Conservation (phyloP, 768 basidiomycete species). For the Coprinopsis marcescibilis region DNA sequence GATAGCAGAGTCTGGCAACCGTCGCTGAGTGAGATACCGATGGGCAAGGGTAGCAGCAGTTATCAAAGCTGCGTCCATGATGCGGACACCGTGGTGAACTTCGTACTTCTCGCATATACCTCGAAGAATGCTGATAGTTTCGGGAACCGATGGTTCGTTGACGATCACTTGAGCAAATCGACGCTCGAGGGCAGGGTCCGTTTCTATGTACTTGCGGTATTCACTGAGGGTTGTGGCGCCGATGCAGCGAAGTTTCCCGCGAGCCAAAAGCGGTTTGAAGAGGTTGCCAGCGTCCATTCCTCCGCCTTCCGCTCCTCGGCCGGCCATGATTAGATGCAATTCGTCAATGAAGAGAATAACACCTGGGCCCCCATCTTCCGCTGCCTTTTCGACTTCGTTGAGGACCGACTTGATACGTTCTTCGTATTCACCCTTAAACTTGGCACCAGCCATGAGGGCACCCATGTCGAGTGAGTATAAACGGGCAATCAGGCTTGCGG, state of each 20-base stretch:
- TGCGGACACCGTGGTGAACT: conserved; percentile 86
- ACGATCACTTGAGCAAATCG: conserved; percentile 91
- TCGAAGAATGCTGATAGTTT: conserved; percentile 89
- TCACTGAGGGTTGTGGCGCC: conserved; percentile 92
- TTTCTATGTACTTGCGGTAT: conserved; percentile 91
- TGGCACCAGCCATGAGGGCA: conserved; percentile 88
- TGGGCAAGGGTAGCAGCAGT: conserved; percentile 87
- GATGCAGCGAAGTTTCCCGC: conserved; percentile 71
- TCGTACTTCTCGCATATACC: conserved; percentile 94
- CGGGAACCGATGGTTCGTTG: conserved; percentile 84
- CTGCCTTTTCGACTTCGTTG: conserved; percentile 87
- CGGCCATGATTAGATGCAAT: conserved; percentile 90
- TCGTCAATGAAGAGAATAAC: conserved; percentile 96
- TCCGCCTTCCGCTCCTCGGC: conserved; percentile 72
- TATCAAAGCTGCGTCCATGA: conserved; percentile 84
- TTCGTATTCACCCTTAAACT: conserved; percentile 94
- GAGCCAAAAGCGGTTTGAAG: conserved; percentile 87
- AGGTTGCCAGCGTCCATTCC: conserved; percentile 94
- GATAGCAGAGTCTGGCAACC: conserved; percentile 82
- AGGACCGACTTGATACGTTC: conserved; percentile 91
- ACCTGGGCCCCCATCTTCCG: conserved; percentile 65
- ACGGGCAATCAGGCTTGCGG: conserved; percentile 63
- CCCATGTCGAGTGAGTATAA: conserved; percentile 92
- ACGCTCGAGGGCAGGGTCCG: conserved; percentile 85
- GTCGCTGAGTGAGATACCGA: conserved; percentile 81